These are phyloP conservation scores for Thecamonas trahens DNA, from an alignment of 78 protist species.

Conservation along the genomic window DNA sequence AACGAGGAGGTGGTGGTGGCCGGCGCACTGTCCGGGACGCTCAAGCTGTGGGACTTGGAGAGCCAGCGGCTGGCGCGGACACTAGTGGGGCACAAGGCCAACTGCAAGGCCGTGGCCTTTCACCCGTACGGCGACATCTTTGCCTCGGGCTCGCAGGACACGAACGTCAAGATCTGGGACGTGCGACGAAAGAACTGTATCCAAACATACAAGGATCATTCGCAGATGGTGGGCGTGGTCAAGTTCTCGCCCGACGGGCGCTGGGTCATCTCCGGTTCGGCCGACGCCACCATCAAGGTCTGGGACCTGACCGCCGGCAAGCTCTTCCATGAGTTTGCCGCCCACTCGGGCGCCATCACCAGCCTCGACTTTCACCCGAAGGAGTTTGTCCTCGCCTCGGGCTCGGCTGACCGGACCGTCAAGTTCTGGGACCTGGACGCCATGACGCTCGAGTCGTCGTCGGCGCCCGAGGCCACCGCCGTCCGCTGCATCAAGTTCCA, in stretches of 20 bases:
- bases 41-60: conserved; percentile 59
- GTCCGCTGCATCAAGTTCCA: not conserved
- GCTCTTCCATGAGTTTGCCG: not conserved
- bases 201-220: conserved; percentile 44
- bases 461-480: not conserved
- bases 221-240: not conserved
- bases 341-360: conserved; percentile 3
- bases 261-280: conserved; percentile 31
- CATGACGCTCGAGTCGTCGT: not conserved
- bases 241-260: conserved; percentile 52
- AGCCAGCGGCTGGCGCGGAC: conserved; percentile 9
- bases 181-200: conserved; percentile 26
- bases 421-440: conserved; percentile 34
- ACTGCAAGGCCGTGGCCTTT: conserved; percentile 23
- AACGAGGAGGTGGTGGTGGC: conserved; percentile 20
- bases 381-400: conserved; percentile 32
- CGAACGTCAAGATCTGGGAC: conserved; percentile 39
- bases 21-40: conserved; percentile 33
- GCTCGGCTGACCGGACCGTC: conserved; percentile 9
- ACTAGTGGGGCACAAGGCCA: conserved; percentile 38
- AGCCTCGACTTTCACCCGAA: conserved; percentile 36
- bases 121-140: conserved; percentile 59
- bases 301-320: conserved; percentile 51
- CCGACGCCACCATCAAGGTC: conserved; percentile 13
- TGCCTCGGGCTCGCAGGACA: conserved; percentile 33